Evolutionary conservation across 75 land plant species (phyloP), one percentile per base, ranked within the genome.

Genomic region (Cupressus sempervirens): DNA sequence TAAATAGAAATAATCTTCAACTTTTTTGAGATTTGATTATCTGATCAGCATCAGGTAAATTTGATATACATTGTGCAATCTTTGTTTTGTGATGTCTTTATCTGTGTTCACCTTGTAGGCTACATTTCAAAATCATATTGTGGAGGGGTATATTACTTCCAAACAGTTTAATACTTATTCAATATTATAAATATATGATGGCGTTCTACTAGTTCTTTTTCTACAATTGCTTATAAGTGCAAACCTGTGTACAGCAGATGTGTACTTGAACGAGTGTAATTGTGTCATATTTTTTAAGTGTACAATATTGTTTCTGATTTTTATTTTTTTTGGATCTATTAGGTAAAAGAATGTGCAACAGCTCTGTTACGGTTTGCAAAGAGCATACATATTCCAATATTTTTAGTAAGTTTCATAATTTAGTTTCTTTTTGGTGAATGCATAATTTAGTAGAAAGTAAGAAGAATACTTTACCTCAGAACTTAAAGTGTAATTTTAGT

Each of bases 331-430:
- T 20, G 54, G 48, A 73, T 80, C 9, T n/a, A 83, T 76, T 88
- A 97, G 99, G 96, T 97, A 36, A 92, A 87, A 85, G 99, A 97
- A 83, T 97, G 99, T 84, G 94, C 99, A 30, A 90, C 95, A 74
- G 93, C 94, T 40, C 88, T 97, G 80, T 84, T 95, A 82, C 90
- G 93, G 3, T 92, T 90, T 86, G 93, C 99, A 0, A 97, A 95
- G 91, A 87, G 86, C 68, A 92, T 92, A 35, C 86, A 89, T 54
- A 90, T 95, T n/a, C 95, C 99, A 34, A 88, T 97, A 29, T 85
- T 97, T 88, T 86, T 97, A 93, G 99, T 97, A 58, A 88, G 93
- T 72, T 18, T 10, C 1, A 15, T 40, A 12, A 7, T 80, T 77
- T 43, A 77, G 43, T 77, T 40, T 77, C 46, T 77, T 43, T 43